Evolutionary conservation across 2,329 filamentous ascomycete species (phyloP), one percentile per base, ranked within the genome.

Genomic region (Cryphonectria japonica): DNA sequence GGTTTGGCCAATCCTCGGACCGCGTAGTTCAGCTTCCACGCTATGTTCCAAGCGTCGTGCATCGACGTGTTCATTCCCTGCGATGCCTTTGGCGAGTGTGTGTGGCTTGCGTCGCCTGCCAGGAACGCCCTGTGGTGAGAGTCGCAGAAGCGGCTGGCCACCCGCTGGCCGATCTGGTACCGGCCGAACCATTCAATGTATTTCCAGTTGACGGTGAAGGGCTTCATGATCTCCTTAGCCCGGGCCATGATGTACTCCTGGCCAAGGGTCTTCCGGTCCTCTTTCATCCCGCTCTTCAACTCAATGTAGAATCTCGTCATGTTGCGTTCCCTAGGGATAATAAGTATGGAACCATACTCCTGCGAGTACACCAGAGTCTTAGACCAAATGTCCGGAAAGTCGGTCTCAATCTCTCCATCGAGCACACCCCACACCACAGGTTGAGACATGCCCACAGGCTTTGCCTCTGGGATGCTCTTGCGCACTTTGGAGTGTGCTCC

Each of bases 21-120:
- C 80, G 77, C 71, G 75, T 81, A 63, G 71, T 77, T 74, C 65
- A 78, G 72, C 69, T 78, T 79, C 77, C 80, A 82, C 13, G 77
- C 78, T 5, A 82, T 74, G 69, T 87, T 89, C 19, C 89, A 79
- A 2, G 82, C 74, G 39, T 87, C 86, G 2, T 78, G 73, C 67
- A 80, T 80, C 7, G 74, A 73, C 1, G 79, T 78, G 75, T 90
- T 90, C 74, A 77, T 73, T 13, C 76, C 87, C 78, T 87, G 87
- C 0, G 86, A 87, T 0, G 87, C 87, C 76, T 88, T 88, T 1
- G 87, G 87, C 0, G 83, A 85, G 73, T 89, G 87, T 0, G 86
- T 89, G 73, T 90, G 88, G 34, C 86, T 88, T n/a, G 88, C 87
- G 75, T 90, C 88, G 0, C 88, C 88, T 2, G 86, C 86, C 63